phyloP scores from a whole-genome alignment of 352 stramenopile species.

The Globisporangium orthogonon region DNA sequence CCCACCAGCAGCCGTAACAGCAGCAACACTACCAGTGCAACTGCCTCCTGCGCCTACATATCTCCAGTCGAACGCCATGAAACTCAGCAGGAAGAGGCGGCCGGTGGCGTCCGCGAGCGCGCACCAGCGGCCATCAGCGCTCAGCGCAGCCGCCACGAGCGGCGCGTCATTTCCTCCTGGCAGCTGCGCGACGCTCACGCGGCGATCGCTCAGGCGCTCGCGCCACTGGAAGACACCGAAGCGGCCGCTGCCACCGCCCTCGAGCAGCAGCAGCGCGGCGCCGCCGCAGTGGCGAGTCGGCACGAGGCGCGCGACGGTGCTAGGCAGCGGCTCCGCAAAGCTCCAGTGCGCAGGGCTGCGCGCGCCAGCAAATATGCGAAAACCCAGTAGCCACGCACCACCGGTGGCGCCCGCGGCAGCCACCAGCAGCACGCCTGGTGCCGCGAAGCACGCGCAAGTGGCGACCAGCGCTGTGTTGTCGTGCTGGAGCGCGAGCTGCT shows the following conservation, averaged over 20 bases:
- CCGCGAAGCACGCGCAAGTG: slow-evolving; percentile 37
- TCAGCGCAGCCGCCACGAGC: slow-evolving; percentile 18
- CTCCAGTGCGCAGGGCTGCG: slow-evolving; percentile 25
- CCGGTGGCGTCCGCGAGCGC: slow-evolving; percentile 21
- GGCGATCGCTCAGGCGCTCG: slow-evolving; percentile 49
- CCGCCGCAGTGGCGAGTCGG: slow-evolving; percentile 13
- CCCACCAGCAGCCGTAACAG: neutral
- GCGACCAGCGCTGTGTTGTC: slow-evolving; percentile 2
- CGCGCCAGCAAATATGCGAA: slow-evolving; percentile 30
- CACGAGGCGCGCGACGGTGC: neutral
- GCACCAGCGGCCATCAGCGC: slow-evolving; percentile 25
- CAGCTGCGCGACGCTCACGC: slow-evolving; percentile 27
- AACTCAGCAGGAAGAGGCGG: slow-evolving; percentile 27
- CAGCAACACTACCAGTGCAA: too few species aligned
- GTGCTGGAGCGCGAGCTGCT: neutral
- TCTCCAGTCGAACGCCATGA: slow-evolving; percentile 19
- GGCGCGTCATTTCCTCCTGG: slow-evolving; percentile 3
- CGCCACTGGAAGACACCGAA: slow-evolving; percentile 46
- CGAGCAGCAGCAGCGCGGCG: slow-evolving; percentile 31
- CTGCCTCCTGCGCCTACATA: neutral
- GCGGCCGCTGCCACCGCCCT: slow-evolving; percentile 7
- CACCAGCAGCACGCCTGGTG: slow-evolving; percentile 37
- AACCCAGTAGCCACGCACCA: slow-evolving; percentile 33
- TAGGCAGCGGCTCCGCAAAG: slow-evolving; percentile 28
- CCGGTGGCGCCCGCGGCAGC: slow-evolving; percentile 6